Conservation (phyloP, 257 asterid genomes). For the Striga asiatica region DNA sequence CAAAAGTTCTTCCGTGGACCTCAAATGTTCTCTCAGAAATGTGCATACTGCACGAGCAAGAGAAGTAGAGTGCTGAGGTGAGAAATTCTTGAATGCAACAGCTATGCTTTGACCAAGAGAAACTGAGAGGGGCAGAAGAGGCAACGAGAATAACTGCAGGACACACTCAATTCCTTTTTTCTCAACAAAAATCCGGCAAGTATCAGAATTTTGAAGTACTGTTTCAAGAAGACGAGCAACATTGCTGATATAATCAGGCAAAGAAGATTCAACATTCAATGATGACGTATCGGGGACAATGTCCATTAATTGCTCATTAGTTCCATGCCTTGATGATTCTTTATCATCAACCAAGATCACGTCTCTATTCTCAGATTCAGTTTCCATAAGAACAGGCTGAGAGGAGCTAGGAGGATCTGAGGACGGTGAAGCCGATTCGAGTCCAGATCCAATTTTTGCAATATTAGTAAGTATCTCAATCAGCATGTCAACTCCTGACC, state of each 20-base stretch:
- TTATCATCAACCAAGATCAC: slow-evolving; percentile 31
- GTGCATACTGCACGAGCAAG: slow-evolving; percentile 92
- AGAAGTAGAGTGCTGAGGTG: slow-evolving; percentile 80
- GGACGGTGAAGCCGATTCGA: slow-evolving; percentile 38
- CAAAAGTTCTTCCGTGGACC: slow-evolving; percentile 55
- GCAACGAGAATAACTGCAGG: slow-evolving; percentile 70
- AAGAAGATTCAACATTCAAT: slow-evolving; percentile 46
- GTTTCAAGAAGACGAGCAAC: slow-evolving; percentile 90
- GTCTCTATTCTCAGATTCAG: slow-evolving; percentile 55
- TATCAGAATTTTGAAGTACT: slow-evolving; percentile 85
- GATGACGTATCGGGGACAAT: slow-evolving; percentile 30
- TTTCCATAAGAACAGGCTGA: slow-evolving; percentile 83
- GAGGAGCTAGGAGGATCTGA: slow-evolving; percentile 54
- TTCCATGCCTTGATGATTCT: slow-evolving; percentile 40
- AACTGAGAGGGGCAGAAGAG: slow-evolving; percentile 71
- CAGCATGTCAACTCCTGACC: slow-evolving; percentile 89
- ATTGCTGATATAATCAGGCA: slow-evolving; percentile 83
- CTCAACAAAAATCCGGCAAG: slow-evolving; percentile 88
- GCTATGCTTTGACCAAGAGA: slow-evolving; percentile 82
- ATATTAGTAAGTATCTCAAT: slow-evolving; percentile 72
- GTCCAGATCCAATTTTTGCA: slow-evolving; percentile 72
- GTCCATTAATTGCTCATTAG: slow-evolving; percentile 40
- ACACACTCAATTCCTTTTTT: slow-evolving; percentile 90
- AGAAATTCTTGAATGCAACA: slow-evolving; percentile 82
- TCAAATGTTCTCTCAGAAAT: slow-evolving; percentile 68